Conservation (phyloP, 2,329 filamentous ascomycete genomes). For the Neurospora crassa region DNA sequence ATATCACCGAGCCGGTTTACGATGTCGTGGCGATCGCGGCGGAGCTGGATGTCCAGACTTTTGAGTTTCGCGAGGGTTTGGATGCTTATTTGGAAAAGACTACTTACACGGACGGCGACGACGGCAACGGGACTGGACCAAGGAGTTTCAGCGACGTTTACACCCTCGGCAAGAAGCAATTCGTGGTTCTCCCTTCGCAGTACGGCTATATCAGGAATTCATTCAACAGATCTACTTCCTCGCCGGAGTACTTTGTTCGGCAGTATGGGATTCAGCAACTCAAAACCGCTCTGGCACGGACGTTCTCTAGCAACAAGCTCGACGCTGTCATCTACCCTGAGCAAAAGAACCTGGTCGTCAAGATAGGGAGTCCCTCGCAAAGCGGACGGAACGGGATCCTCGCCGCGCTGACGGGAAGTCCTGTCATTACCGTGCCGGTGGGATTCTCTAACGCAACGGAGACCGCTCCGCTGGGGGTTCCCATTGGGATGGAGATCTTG, state of each 20-base stretch:
- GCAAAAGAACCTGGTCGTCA: constrained; percentile 53
- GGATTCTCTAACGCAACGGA: constrained; percentile 40
- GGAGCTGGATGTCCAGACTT: constrained; percentile 48
- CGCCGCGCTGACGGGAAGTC: constrained; percentile 30
- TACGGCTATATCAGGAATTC: constrained; percentile 44
- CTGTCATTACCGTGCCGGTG: constrained; percentile 37
- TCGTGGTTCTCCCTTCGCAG: constrained; percentile 50
- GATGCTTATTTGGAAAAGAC: constrained; percentile 39
- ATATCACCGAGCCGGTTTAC: constrained; percentile 39
- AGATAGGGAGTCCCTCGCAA: constrained; percentile 45
- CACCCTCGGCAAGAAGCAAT: constrained; percentile 24
- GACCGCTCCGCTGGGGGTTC: constrained; percentile 46
- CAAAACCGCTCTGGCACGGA: constrained; percentile 37
- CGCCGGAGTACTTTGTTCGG: constrained; percentile 35
- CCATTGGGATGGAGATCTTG: constrained; percentile 56
- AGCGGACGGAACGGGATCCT: constrained; percentile 42
- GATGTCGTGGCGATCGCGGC: constrained; percentile 39
- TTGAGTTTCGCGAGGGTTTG: constrained; percentile 47
- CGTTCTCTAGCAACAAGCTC: constrained; percentile 38
- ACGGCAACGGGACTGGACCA: constrained; percentile 27
- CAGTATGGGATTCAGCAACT: constrained; percentile 41
- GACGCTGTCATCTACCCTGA: constrained; percentile 55
- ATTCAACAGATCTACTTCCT: constrained; percentile 38
- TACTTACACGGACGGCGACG: constrained; percentile 18
- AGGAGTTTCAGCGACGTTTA: constrained; percentile 39